A percentile compares a stretch with the other conserved stretches of the same genome.
phyloP scores from a whole-genome alignment of 257 asterid genomes.

The Ilex aquifolium region DNA sequence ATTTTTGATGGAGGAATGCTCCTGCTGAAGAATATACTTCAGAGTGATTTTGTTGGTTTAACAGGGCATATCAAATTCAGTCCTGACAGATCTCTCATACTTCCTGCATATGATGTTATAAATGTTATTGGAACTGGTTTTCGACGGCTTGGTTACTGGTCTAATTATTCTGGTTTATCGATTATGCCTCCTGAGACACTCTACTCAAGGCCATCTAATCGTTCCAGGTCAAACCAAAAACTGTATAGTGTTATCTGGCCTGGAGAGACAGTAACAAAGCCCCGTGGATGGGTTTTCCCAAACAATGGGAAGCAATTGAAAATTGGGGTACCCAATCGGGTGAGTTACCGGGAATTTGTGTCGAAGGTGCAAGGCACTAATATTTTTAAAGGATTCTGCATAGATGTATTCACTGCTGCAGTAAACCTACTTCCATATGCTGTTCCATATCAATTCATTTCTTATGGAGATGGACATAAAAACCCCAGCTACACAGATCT shows the following conservation, averaged over 20 bases:
- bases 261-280: slow-evolving; percentile 56
- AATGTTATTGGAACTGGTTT: slow-evolving; percentile 79
- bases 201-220: slow-evolving; percentile 38
- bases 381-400: slow-evolving; percentile 71
- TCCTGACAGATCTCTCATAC: slow-evolving; percentile 43
- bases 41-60: slow-evolving; percentile 63
- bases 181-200: slow-evolving; percentile 58
- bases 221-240: slow-evolving; percentile 43
- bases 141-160: slow-evolving; percentile 81
- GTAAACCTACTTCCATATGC: slow-evolving; percentile 79
- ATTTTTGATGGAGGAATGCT: slow-evolving; percentile 78
- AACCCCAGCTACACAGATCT: slow-evolving; percentile 69
- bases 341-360: slow-evolving; percentile 66
- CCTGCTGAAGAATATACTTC: slow-evolving; percentile 45
- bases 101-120: slow-evolving; percentile 72
- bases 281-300: slow-evolving; percentile 98
- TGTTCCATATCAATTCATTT: slow-evolving; percentile 70
- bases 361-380: slow-evolving; percentile 64
- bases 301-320: slow-evolving; percentile 67
- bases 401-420: slow-evolving; percentile 87
- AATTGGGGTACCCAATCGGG: slow-evolving; percentile 84
- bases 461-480: slow-evolving; percentile 72
- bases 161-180: slow-evolving; percentile 72
- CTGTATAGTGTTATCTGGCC: slow-evolving; percentile 81
- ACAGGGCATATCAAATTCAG: slow-evolving; percentile 66